A percentile compares a stretch with the other conserved stretches of the same genome.
phyloP scores from a whole-genome alignment of 2,329 filamentous ascomycete genomes.

The Fulvia fulva region DNA sequence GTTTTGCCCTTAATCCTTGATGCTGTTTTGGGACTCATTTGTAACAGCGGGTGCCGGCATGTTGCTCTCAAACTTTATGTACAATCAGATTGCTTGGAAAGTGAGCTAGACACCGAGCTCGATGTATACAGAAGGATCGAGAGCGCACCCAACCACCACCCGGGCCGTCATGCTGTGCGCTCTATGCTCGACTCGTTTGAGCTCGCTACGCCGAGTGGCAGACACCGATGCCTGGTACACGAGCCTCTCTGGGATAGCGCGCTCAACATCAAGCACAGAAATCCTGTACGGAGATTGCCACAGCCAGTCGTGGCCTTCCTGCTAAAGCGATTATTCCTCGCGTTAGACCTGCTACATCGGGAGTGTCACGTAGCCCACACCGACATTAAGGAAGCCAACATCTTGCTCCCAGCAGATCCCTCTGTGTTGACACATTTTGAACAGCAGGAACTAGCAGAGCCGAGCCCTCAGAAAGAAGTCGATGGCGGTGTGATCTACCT shows the following conservation, averaged over 20 bases:
- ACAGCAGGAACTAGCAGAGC: constrained; percentile 11
- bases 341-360: constrained; percentile 10
- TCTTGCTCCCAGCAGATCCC: constrained; percentile 21
- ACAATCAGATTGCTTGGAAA: neutral
- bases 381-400: constrained; percentile 23
- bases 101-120: neutral
- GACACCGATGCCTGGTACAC: neutral
- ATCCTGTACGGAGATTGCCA: neutral
- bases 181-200: neutral
- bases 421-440: constrained; percentile 16
- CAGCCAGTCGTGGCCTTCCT: neutral
- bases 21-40: neutral
- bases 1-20: no score
- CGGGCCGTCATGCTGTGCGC: neutral
- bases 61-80: constrained; percentile 1
- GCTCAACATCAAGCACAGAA: neutral
- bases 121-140: neutral
- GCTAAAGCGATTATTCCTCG: neutral
- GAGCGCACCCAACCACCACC: neutral
- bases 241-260: neutral
- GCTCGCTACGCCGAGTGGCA: neutral
- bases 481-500: constrained; percentile 18
- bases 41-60: neutral
- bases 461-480: constrained; percentile 18
- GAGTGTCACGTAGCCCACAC: constrained; percentile 17